A percentile compares a stretch with the other conserved stretches of the same genome.
Conservation (phyloP, 2,329 filamentous ascomycete genomes). For the Domatiomyces globalis region DNA sequence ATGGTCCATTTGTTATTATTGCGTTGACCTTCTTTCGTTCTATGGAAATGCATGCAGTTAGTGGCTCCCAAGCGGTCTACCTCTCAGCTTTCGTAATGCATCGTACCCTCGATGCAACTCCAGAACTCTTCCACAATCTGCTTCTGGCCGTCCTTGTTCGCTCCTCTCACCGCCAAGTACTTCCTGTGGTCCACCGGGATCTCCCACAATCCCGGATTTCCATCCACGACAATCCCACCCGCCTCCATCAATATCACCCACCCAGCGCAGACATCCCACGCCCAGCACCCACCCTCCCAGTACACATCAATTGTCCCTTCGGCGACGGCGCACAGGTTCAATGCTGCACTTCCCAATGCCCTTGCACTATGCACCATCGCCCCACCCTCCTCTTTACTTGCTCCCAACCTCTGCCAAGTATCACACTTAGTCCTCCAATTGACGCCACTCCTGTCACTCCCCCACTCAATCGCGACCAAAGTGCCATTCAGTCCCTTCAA, state of each 20-base stretch:
- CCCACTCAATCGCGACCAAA: constrained; percentile 48
- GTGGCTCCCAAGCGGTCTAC: too few relatives aligned
- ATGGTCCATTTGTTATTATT: too few relatives aligned
- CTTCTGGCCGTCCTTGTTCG: constrained; percentile 21
- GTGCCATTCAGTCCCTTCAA: constrained; percentile 37
- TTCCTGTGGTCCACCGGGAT: constrained; percentile 42
- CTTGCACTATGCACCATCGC: constrained; percentile 49
- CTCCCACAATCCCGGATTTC: constrained; percentile 39
- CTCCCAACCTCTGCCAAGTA: constrained; percentile 37
- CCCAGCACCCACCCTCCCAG: constrained; percentile 53
- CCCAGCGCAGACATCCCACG: constrained; percentile 52
- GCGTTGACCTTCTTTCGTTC: too few relatives aligned
- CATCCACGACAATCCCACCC: constrained; percentile 45
- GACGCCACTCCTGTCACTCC: constrained; percentile 40
- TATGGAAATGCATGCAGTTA: too few relatives aligned
- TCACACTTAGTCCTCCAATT: constrained; percentile 44
- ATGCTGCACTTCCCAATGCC: constrained; percentile 43
- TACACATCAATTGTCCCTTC: constrained; percentile 45
- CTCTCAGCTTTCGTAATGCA: constrained; percentile 22
- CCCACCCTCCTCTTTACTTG: constrained; percentile 40
- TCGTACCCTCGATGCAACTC: constrained; percentile 25
- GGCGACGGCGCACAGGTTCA: constrained; percentile 48
- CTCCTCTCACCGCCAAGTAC: constrained; percentile 32
- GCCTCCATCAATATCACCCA: constrained; percentile 49
- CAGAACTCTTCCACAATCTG: constrained; percentile 31